Evolutionary conservation across 2,329 filamentous ascomycete genomes (phyloP), one percentile per base, ranked within the genome.

Genomic region (Neofusicoccum parvum): DNA sequence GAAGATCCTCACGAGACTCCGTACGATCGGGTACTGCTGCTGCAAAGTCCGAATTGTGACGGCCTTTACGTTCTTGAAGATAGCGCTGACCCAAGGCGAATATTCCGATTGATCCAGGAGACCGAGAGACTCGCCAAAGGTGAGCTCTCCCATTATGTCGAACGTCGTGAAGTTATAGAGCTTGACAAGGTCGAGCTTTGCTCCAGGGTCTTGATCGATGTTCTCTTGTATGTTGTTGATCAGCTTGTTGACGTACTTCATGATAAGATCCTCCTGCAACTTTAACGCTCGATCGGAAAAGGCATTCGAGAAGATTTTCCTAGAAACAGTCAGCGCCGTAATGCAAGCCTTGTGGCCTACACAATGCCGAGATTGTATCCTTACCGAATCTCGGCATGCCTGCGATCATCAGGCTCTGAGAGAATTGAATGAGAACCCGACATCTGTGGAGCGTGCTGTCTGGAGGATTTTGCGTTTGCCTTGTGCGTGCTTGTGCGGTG

Each of bases 131-230:
- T 75, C 72, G 2, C 74, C 72, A 54, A 75, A 77, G 11, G 73
- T 72, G 6, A 76, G 67, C 51, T 76, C 72, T n/a, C 70, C 72
- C 73, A 76, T 76, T 62, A 76, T 64, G 67, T 73, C 74, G 63
- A 76, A 77, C 1, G 74, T 75, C 0, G 73, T 72, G 62, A 32
- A 65, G 54, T 67, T 67, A 41, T 50, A 59, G n/a, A 46, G 50
- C 32, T 54, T 49, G n/a, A 65, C 53, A 14, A 65, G 20, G 32
- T 65, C 50, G 6, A 62, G 27, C 5, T 54, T 36, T 14, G 14
- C 43, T 3, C 36, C 51, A 6, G 76, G 37, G 83, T 62, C 14
- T 68, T 76, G 78, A 12, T 17, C 32, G 46, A 49, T 34, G 5
- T 41, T 20, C 4, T 12, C 15, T 37, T 14, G 32, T 46, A 54